These are phyloP conservation scores for Stephanodiscus triporus DNA, from an alignment of 108 stramenopile species.

Conservation along the genomic window DNA sequence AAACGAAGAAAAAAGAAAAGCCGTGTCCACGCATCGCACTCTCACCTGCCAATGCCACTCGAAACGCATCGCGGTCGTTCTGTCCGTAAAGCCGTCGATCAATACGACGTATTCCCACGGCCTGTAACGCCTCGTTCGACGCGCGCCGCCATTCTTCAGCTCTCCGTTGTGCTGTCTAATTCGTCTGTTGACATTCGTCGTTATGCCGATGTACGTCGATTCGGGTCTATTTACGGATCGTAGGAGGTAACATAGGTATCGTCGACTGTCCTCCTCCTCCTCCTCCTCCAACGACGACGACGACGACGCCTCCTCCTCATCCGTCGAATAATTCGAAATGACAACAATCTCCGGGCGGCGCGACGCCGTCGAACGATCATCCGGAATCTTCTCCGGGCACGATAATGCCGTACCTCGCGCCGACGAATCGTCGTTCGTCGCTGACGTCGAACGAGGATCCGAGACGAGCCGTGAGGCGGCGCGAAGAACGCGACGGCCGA, in stretches of 20 bases:
- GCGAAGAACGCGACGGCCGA: no score
- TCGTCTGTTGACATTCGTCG: constrained; percentile 52
- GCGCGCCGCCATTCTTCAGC: constrained; percentile 56
- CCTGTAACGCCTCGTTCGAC: constrained; percentile 58
- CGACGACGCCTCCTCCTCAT: neutral
- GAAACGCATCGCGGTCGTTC: constrained; percentile 60
- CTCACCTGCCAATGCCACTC: constrained; percentile 69
- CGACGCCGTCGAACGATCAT: no score
- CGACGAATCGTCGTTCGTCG: no score
- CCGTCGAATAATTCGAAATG: no score
- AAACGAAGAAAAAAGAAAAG: no score
- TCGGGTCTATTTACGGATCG: constrained; percentile 49
- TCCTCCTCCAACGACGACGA: neutral
- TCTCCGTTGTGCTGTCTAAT: constrained; percentile 70
- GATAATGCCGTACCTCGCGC: no score
- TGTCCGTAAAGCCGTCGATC: constrained; percentile 53
- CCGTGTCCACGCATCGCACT: no score
- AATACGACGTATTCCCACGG: constrained; percentile 65
- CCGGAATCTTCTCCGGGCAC: no score
- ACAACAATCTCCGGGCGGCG: no score
- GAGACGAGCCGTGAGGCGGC: no score
- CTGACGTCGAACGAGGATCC: no score
- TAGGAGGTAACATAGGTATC: constrained; percentile 50
- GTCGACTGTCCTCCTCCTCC: neutral
- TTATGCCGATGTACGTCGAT: constrained; percentile 69